Evolutionary conservation across 495 filamentous ascomycete genomes (phyloP), one percentile per base, ranked within the genome.

Genomic region (Umbilicaria muhlenbergii): DNA sequence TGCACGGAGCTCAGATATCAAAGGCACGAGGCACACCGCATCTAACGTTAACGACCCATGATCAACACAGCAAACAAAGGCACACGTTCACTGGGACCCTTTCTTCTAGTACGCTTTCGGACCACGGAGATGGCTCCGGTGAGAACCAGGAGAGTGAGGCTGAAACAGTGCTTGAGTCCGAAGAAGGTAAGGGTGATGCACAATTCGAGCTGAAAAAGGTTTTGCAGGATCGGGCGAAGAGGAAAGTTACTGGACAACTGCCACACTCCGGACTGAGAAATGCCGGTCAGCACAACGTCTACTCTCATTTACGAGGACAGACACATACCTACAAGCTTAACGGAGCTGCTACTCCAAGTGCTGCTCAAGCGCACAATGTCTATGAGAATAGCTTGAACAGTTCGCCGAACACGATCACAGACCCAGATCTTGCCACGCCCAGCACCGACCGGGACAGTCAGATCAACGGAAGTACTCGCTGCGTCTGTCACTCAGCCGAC

Each of bases 171-270:
- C 60, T 74, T 33, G 66, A 66, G 17, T 54, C 59, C 17, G 65
- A 70, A 5, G 61, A 77, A 43, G 59, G 69, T 44, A 61, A 64
- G 50, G 68, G 75, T 49, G 70, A 69, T 58, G 64, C 73, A 46
- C 56, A 75, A 54, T 57, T 73, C 52, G 83, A 83, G 44, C 62
- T 92, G 28, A 78, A 78, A 24, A 84, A 83, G 58, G 69, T 92
- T 14, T 63, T 83, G 14, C 77, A 81, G 55, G 73, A 67, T 34
- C 71, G 80, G 17, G 57, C 61, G 21, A 73, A 75, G 41, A 73
- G 70, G 41, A 59, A 64, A 17, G 24, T 28, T 8, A 10, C 24
- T 6, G 24, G 24, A 28, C 24, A 28, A 10, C 24, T 28, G 24
- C 24, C 24, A 28, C 24, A 28, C 24, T 28, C 24, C 24, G 24